Evolutionary conservation across 1,284 basidiomycete species (phyloP).

Genomic region (Tausonia pullulans): DNA sequence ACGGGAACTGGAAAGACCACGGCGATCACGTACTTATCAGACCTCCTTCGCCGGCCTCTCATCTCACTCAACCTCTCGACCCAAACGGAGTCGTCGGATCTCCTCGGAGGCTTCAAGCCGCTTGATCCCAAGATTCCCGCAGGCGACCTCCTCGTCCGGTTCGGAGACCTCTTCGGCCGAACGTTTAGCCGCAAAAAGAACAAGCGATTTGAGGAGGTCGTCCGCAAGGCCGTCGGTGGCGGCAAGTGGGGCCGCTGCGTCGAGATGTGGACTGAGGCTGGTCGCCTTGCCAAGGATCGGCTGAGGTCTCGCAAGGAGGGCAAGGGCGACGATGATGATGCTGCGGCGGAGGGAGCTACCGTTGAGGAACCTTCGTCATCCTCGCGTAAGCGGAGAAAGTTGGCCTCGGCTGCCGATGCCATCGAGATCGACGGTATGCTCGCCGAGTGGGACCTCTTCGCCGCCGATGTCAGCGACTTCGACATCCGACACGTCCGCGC

Average conservation of each 20-base stretch:
- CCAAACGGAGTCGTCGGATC: constrained; percentile 90
- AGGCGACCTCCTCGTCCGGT: constrained; percentile 59
- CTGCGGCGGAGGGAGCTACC: constrained; percentile 35
- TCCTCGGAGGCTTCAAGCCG: constrained; percentile 92
- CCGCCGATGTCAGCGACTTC: constrained; percentile 63
- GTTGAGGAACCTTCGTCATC: neutral
- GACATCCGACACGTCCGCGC: constrained; percentile 74
- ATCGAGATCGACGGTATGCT: constrained; percentile 37
- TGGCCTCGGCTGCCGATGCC: constrained; percentile 40
- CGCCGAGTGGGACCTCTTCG: constrained; percentile 61
- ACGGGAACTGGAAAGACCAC: constrained; percentile 99
- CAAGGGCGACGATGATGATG: constrained; percentile 42
- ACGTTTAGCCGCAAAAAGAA: constrained; percentile 91
- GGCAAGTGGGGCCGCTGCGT: constrained; percentile 78
- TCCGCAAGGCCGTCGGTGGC: constrained; percentile 69
- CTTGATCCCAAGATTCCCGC: constrained; percentile 75
- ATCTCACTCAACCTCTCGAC: constrained; percentile 89
- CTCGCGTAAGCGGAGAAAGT: constrained; percentile 64
- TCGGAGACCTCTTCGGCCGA: constrained; percentile 69
- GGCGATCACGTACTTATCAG: constrained; percentile 75
- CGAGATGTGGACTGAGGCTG: constrained; percentile 73
- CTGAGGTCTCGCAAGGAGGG: constrained; percentile 15
- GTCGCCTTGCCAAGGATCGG: constrained; percentile 43
- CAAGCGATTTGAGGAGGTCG: constrained; percentile 70
- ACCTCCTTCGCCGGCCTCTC: constrained; percentile 62